Percentiles rank a stretch among this genome's conserved stretches.
Conservation (phyloP, 2,329 filamentous ascomycete species). For the Fusarium sp. region DNA sequence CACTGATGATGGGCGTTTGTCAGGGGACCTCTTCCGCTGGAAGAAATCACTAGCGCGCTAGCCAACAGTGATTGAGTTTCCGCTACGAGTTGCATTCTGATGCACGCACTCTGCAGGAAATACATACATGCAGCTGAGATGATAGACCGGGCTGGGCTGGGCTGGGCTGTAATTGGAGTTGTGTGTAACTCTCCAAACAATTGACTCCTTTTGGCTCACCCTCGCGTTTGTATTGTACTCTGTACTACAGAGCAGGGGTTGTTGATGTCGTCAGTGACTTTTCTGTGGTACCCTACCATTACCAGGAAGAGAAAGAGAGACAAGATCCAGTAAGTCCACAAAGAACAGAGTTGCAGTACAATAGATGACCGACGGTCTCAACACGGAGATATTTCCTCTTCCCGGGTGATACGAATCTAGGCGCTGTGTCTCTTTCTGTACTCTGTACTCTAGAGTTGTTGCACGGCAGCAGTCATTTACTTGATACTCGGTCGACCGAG, state of each 20-base stretch:
- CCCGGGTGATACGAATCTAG: slow-evolving; percentile 17
- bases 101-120: slow-evolving; percentile 30
- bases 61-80: slow-evolving; percentile 32
- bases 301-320: slow-evolving; percentile 16
- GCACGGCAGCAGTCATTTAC: slow-evolving; percentile 21
- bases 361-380: slow-evolving; percentile 16
- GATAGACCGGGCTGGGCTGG: neutral
- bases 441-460: neutral
- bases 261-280: slow-evolving; percentile 26
- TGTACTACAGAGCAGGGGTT: slow-evolving; percentile 20
- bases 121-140: slow-evolving; percentile 32
- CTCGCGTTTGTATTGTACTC: neutral
- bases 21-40: slow-evolving; percentile 23
- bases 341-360: neutral
- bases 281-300: slow-evolving; percentile 15
- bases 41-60: slow-evolving; percentile 3
- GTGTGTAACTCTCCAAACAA: slow-evolving; percentile 17
- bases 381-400: slow-evolving; percentile 34
- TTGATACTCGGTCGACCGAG: slow-evolving; percentile 12
- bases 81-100: neutral
- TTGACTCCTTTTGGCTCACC: slow-evolving; percentile 2
- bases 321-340: slow-evolving; percentile 10
- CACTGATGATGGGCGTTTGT: slow-evolving; percentile 7
- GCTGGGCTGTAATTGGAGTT: slow-evolving; percentile 1
- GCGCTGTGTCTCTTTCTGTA: slow-evolving; percentile 9